Evolutionary conservation across 164 flowering plant species (phyloP).

Genomic region (Litsea cubeba): DNA sequence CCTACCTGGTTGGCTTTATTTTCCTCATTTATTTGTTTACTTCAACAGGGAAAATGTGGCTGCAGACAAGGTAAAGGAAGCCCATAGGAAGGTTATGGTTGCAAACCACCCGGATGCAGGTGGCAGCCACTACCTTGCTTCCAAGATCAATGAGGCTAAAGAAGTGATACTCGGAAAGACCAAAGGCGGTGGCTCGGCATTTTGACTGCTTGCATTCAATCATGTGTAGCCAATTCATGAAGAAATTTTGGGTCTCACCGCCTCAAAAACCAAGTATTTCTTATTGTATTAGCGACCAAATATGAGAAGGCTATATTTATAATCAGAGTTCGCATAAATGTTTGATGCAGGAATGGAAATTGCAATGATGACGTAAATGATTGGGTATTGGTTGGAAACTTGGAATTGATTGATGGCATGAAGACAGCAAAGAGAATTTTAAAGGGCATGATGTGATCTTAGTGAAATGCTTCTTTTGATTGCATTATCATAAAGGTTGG

Average conservation of each 20-base stretch:
- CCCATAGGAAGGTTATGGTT: conserved; percentile 82
- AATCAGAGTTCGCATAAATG: too few relatives aligned
- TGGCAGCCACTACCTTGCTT: conserved; percentile 87
- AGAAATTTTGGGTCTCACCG: not conserved
- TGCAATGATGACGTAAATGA: not conserved
- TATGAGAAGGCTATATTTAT: not conserved
- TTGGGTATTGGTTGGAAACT: not conserved
- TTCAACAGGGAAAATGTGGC: conserved; percentile 54
- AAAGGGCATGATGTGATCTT: too few relatives aligned
- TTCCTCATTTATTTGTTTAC: not conserved
- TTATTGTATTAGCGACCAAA: not conserved
- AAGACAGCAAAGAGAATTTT: not conserved
- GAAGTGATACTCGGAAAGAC: conserved; percentile 68
- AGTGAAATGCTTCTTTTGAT: too few relatives aligned
- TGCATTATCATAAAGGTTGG: too few relatives aligned
- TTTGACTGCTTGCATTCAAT: conserved; percentile 25
- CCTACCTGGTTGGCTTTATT: too few relatives aligned
- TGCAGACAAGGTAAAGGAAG: conserved; percentile 71
- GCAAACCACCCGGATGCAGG: conserved; percentile 93
- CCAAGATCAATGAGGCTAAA: conserved; percentile 84
- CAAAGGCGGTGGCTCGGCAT: conserved; percentile 56
- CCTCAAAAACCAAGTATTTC: too few relatives aligned
- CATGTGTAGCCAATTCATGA: not conserved
- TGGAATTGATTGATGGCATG: not conserved
- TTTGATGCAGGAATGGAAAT: not conserved